phyloP scores from a whole-genome alignment of 108 stramenopile species.

The Skeletonema grethae region DNA sequence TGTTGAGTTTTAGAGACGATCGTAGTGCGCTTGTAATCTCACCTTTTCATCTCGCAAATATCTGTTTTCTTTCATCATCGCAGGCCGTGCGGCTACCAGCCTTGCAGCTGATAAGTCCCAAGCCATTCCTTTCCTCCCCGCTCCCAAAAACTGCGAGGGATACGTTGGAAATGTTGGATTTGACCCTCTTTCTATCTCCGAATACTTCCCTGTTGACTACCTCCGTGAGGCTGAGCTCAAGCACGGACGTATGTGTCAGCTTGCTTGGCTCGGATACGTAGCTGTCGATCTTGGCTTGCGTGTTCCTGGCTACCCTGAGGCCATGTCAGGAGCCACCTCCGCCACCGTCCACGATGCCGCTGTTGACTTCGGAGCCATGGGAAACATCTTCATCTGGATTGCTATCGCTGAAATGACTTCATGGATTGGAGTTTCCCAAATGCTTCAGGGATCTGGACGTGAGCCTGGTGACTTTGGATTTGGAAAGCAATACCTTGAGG shows the following conservation, averaged over 20 bases:
- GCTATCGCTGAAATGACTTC: conserved; percentile 68
- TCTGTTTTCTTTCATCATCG: neutral
- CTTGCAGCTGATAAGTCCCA: conserved; percentile 51
- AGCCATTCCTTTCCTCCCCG: conserved; percentile 91
- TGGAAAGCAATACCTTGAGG: conserved; percentile 78
- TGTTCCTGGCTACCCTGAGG: conserved; percentile 81
- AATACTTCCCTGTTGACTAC: conserved; percentile 88
- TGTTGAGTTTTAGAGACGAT: conserved; percentile 54
- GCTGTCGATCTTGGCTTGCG: conserved; percentile 86
- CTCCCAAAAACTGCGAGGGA: conserved; percentile 89
- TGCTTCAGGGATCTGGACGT: conserved; percentile 91
- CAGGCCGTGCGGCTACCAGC: conserved; percentile 45
- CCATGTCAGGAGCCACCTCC: conserved; percentile 76
- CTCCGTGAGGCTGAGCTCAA: conserved; percentile 94
- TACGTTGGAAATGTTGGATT: conserved; percentile 89
- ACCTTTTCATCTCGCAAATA: neutral
- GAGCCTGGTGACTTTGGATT: conserved; percentile 94
- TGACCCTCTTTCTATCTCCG: conserved; percentile 92
- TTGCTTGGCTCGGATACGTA: conserved; percentile 91
- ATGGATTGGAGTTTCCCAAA: conserved; percentile 78
- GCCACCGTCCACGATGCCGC: conserved; percentile 84
- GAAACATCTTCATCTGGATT: conserved; percentile 78
- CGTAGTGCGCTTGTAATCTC: conserved; percentile 45
- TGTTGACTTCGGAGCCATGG: conserved; percentile 81
- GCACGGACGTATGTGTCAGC: conserved; percentile 94